Base-by-base conservation (phyloP, 83 land plant genomes). In the Picea abies region DNA sequence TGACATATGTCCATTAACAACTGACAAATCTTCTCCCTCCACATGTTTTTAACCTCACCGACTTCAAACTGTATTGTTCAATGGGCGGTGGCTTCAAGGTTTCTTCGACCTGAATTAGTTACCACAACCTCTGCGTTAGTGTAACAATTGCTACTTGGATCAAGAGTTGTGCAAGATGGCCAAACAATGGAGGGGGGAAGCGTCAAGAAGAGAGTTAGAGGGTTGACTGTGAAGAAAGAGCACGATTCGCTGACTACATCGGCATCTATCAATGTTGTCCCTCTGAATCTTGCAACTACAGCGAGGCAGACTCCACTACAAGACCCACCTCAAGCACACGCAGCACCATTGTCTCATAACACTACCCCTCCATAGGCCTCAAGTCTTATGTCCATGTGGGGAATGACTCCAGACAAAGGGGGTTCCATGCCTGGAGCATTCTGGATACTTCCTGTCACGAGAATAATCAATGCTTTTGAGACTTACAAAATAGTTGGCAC, bases 401-500 rank as follows among this genome's bases (percentile, higher is more conserved):
- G 61, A 47, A 61, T 76, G 10, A 61, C 78, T 47, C 78, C 78
- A 52, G 78, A 76, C 60, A 76, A 61, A 9, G 78, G 35, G 19
- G 78, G 61, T 25, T 35, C 76, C 20, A 39, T 71, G 52, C 60
- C 78, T 17, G 60, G 78, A 52, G 44, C 78, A 22, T 49, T 76
- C 60, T 76, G 78, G 78, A 76, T 76, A 61, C 78, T 76, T 76
- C 78, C 78, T 52, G 60, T 76, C 29, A 20, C 78, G 5, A 61
- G 61, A 47, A 71, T 71, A 6, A 41, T 41, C 0, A 71, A 71
- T 3, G 76, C 25, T 71, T 5, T 37, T 2, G 52, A 71, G 76
- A 14, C 1, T 6, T 71, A 71, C 52, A 44, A 39, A 9, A 19
- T 19, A 17, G 5, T 39, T 41, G 22, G 0, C 49, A 39, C 22